Conservation (phyloP, 176 grass and related monocot genomes). For the Aegilops speltoides region DNA sequence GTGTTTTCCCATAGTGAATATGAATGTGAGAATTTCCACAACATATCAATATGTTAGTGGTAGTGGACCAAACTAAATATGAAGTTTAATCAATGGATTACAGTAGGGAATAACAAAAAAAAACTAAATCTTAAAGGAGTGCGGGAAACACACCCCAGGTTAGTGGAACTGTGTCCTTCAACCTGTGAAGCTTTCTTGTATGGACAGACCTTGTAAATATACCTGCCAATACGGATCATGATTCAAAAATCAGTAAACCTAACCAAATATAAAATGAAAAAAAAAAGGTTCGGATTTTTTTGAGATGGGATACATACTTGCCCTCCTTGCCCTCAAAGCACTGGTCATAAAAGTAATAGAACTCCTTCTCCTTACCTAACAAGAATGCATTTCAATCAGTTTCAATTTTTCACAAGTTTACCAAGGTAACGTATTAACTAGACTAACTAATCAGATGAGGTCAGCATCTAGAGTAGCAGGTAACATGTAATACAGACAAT, state of each 20-base stretch:
- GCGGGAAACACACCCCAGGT: slow-evolving; percentile 75
- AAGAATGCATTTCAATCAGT: slow-evolving; percentile 39
- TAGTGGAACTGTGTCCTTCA: slow-evolving; percentile 92
- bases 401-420: slow-evolving; percentile 1
- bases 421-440: not conserved
- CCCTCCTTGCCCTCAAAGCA: slow-evolving; percentile 91
- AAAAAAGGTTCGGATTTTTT: slow-evolving; percentile 22
- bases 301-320: slow-evolving; percentile 67
- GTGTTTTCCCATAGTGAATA: not conserved
- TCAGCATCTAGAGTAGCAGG: not conserved
- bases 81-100: not conserved
- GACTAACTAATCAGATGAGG: not conserved
- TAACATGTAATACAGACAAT: not conserved
- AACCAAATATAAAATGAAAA: not conserved
- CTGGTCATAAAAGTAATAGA: slow-evolving; percentile 92
- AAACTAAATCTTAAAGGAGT: slow-evolving; percentile 25
- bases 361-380: slow-evolving; percentile 90
- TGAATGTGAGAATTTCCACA: not conserved
- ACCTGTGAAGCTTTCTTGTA: slow-evolving; percentile 90
- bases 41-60: slow-evolving; percentile 3
- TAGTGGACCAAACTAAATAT: not conserved
- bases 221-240: slow-evolving; percentile 46
- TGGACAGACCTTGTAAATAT: slow-evolving; percentile 92
- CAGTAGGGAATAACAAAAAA: slow-evolving; percentile 1
- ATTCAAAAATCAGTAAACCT: slow-evolving; percentile 17